phyloP scores from a whole-genome alignment of 495 filamentous ascomycete genomes.

The Bombardia bombarda region DNA sequence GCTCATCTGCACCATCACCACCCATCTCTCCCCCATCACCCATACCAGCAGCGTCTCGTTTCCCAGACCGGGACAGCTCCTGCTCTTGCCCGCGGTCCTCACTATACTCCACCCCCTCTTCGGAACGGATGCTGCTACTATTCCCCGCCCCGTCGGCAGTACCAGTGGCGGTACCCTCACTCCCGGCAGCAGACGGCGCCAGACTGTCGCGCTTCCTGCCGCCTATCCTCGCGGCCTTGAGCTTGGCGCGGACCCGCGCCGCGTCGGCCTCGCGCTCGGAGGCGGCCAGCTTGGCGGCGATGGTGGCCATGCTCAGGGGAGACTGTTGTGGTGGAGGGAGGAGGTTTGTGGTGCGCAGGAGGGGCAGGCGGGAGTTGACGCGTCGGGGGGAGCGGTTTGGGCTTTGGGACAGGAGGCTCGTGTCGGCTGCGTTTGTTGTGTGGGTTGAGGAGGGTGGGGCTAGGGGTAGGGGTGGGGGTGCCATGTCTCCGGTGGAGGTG shows the following conservation, averaged over 20 bases:
- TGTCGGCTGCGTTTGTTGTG: constrained; percentile 3
- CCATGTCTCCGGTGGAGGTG: background rate
- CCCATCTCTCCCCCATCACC: no score
- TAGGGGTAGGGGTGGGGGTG: constrained; percentile 5
- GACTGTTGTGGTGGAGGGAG: constrained; percentile 36
- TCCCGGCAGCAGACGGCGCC: constrained; percentile 1
- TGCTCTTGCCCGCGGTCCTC: no score
- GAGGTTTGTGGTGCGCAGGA: constrained; percentile 21
- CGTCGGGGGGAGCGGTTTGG: constrained; percentile 14
- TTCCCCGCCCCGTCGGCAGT: constrained; percentile 1
- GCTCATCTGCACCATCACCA: constrained; percentile 8
- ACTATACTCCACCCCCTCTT: no score
- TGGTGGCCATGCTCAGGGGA: constrained; percentile 44
- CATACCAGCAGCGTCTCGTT: no score
- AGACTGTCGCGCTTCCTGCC: constrained; percentile 3
- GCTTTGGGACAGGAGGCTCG: constrained; percentile 7
- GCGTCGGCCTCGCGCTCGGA: constrained; percentile 50
- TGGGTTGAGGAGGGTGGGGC: background rate
- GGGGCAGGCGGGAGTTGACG: constrained; percentile 33
- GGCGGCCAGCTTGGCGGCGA: constrained; percentile 47
- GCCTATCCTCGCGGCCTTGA: constrained; percentile 34
- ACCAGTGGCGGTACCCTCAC: constrained; percentile 2
- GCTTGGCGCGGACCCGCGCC: constrained; percentile 46
- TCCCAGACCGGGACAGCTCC: no score
- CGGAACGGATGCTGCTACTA: no score